Evolutionary conservation across 1,284 basidiomycete genomes (phyloP).

Genomic region (Ceratobasidium sp.): DNA sequence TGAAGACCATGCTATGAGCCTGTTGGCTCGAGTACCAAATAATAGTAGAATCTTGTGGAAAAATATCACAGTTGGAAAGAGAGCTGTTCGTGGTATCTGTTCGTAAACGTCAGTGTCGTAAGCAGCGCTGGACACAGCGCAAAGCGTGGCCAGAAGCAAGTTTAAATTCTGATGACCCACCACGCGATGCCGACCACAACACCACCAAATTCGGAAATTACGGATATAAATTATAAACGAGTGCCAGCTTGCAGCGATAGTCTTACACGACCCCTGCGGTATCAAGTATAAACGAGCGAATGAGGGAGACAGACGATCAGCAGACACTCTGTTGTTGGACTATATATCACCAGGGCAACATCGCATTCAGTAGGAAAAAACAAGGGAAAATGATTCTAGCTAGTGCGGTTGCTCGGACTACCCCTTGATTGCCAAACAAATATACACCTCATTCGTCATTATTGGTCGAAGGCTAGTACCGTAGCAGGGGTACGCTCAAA

Average conservation of each 20-base stretch:
- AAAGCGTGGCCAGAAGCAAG: conserved; percentile 31
- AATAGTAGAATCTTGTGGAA: background rate
- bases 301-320: background rate
- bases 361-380: background rate
- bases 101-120: conserved; percentile 32
- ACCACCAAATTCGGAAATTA: conserved; percentile 29
- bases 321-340: background rate
- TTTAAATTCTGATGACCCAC: conserved; percentile 18
- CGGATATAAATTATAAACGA: conserved; percentile 12
- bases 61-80: background rate
- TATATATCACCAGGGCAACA: conserved; percentile 21
- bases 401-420: background rate
- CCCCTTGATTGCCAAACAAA: background rate
- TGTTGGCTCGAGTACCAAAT: background rate
- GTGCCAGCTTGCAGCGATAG: background rate
- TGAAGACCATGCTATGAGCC: conserved; percentile 14
- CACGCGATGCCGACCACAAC: conserved; percentile 33
- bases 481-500: background rate
- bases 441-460: too few species aligned
- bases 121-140: conserved; percentile 16
- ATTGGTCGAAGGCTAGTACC: too few species aligned
- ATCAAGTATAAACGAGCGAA: conserved; percentile 19
- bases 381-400: conserved; percentile 8
- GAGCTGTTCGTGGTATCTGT: conserved; percentile 22
- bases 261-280: background rate